Conservation (phyloP, 805 yeast species). For the Candida quercuum region DNA sequence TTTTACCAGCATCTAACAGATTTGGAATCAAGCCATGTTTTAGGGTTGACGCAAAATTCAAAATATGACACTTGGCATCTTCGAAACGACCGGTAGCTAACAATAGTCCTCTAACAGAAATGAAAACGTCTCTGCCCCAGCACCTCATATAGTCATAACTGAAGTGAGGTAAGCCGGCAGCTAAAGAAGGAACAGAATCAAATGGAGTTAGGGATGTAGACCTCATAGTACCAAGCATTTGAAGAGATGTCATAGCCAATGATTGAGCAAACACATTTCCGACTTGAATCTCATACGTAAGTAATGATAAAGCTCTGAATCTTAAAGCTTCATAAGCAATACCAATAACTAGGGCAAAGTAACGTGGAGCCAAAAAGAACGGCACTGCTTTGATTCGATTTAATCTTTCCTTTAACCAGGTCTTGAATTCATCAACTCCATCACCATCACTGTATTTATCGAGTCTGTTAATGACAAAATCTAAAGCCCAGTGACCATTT, state of each 20-base stretch:
- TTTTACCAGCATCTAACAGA: slow-evolving; percentile 84
- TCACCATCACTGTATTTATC: slow-evolving; percentile 42
- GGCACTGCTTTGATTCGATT: slow-evolving; percentile 65
- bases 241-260: slow-evolving; percentile 76
- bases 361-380: slow-evolving; percentile 76
- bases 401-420: slow-evolving; percentile 67
- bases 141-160: slow-evolving; percentile 89
- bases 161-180: slow-evolving; percentile 96
- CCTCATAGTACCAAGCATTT: slow-evolving; percentile 73
- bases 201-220: slow-evolving; percentile 73
- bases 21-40: slow-evolving; percentile 96
- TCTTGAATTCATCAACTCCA: slow-evolving; percentile 49
- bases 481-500: slow-evolving; percentile 86
- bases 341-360: slow-evolving; percentile 78
- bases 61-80: slow-evolving; percentile 75
- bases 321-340: slow-evolving; percentile 81
- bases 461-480: slow-evolving; percentile 60
- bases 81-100: slow-evolving; percentile 73
- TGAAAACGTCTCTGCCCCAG: slow-evolving; percentile 97
- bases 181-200: slow-evolving; percentile 63
- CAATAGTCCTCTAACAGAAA: slow-evolving; percentile 77
- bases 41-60: slow-evolving; percentile 83
- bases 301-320: slow-evolving; percentile 52
- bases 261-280: slow-evolving; percentile 75
- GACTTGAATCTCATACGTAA: slow-evolving; percentile 48